phyloP scores from a whole-genome alignment of 1,284 basidiomycete genomes.

The Moniliella sp. region DNA sequence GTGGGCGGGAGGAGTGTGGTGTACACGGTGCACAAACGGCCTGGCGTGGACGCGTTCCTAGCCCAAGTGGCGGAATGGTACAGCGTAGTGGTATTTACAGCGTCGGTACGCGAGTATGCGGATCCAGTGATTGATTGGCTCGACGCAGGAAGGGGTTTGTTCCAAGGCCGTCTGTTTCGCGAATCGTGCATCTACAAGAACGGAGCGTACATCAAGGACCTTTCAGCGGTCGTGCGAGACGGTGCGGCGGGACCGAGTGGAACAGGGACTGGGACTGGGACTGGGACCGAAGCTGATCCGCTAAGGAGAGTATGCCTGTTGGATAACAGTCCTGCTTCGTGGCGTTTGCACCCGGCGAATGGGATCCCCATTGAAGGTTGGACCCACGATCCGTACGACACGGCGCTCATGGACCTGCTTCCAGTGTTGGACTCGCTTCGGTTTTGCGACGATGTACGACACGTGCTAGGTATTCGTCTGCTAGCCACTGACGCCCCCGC shows the following conservation, averaged over 20 bases:
- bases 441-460: constrained; percentile 81
- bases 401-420: constrained; percentile 78
- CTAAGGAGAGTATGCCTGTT: too few species aligned
- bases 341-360: constrained; percentile 48
- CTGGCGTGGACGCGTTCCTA: constrained; percentile 49
- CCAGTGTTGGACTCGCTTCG: constrained; percentile 83
- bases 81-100: constrained; percentile 92
- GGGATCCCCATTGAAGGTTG: constrained; percentile 96
- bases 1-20: constrained; percentile 66
- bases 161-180: constrained; percentile 67
- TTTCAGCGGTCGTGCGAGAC: constrained; percentile 67
- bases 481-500: too few species aligned
- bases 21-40: constrained; percentile 96
- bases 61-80: constrained; percentile 86
- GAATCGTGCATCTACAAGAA: constrained; percentile 85
- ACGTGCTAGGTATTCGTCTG: constrained; percentile 57
- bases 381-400: constrained; percentile 89
- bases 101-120: constrained; percentile 94
- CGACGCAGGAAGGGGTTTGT: constrained; percentile 65
- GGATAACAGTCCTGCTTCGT: too few species aligned
- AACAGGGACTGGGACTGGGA: too few species aligned
- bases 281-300: too few species aligned
- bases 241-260: too few species aligned
- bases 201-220: constrained; percentile 82
- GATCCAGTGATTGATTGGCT: constrained; percentile 99